Conservation (phyloP, 2,329 filamentous ascomycete species). For the Fusarium sp. region DNA sequence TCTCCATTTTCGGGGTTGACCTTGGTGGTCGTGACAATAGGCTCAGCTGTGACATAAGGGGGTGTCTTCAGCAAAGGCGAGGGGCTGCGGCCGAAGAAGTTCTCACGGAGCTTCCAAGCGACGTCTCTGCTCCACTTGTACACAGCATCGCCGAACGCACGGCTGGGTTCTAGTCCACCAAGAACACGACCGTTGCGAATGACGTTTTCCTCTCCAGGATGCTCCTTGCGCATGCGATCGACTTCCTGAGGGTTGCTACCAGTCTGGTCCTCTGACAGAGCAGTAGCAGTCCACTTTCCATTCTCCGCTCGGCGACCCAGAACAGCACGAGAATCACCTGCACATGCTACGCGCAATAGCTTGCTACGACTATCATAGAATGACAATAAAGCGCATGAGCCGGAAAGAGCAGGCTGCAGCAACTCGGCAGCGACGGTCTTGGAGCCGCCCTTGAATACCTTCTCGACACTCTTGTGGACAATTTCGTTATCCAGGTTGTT, state of each 20-base stretch:
- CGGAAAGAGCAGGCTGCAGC: constrained; percentile 90
- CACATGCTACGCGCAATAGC: constrained; percentile 91
- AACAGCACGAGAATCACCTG: constrained; percentile 95
- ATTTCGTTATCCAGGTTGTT: constrained; percentile 92
- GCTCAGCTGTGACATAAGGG: constrained; percentile 97
- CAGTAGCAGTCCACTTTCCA: constrained; percentile 92
- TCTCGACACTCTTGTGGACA: constrained; percentile 90
- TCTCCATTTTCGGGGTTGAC: constrained; percentile 90
- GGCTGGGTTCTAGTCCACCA: constrained; percentile 89
- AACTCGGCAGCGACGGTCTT: constrained; percentile 92
- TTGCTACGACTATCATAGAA: constrained; percentile 94
- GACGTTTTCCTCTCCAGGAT: constrained; percentile 90
- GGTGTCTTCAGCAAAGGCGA: constrained; percentile 86
- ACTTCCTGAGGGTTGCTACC: constrained; percentile 88
- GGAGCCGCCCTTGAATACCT: constrained; percentile 88
- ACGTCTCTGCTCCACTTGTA: constrained; percentile 96
- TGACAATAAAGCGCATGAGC: constrained; percentile 95
- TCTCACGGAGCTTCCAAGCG: constrained; percentile 81
- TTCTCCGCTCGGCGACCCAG: constrained; percentile 80
- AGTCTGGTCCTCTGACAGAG: constrained; percentile 93
- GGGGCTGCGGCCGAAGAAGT: constrained; percentile 88
- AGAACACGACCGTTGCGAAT: constrained; percentile 90
- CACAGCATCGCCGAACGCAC: constrained; percentile 94
- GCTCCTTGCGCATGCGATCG: constrained; percentile 82
- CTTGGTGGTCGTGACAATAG: constrained; percentile 91